These are phyloP conservation scores for Sonneratia alba DNA, from an alignment of 345 rosid genomes.

Conservation along the genomic window DNA sequence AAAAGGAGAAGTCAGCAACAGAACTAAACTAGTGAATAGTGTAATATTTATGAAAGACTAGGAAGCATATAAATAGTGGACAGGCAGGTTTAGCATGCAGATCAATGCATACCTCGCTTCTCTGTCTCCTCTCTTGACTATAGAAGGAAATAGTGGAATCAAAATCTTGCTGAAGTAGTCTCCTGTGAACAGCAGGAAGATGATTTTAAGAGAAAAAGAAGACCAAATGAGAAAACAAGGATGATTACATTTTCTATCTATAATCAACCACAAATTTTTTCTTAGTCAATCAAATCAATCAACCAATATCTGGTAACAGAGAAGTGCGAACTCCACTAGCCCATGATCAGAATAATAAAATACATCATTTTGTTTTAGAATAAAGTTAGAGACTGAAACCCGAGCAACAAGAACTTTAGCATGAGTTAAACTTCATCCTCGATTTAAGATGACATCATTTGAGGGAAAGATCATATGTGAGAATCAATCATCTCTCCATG, in stretches of 20 bases:
- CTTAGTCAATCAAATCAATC: no score
- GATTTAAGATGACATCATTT: no score
- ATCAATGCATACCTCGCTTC: conserved; percentile 50
- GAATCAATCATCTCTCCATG: not conserved
- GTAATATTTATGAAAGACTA: not conserved
- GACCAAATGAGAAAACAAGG: not conserved
- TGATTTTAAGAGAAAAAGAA: not conserved
- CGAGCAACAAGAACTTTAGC: no score
- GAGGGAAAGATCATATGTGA: no score
- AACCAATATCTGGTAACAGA: no score
- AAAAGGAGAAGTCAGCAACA: not conserved
- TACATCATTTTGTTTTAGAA: no score
- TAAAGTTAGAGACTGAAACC: no score
- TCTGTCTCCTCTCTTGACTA: conserved; percentile 86
- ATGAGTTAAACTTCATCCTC: no score
- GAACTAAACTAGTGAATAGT: no score
- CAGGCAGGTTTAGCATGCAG: not conserved
- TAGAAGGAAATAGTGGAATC: conserved; percentile 81
- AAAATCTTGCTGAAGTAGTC: conserved; percentile 88
- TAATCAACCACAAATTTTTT: not conserved
- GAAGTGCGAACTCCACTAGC: no score
- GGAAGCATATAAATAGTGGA: not conserved
- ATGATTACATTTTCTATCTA: not conserved
- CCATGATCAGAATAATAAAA: no score
- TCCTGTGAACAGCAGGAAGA: conserved; percentile 42